A percentile compares a stretch with the other conserved stretches of the same genome.
These are phyloP conservation scores for Citrullus amarus DNA, from an alignment of 306 rosid genomes.

Conservation along the genomic window DNA sequence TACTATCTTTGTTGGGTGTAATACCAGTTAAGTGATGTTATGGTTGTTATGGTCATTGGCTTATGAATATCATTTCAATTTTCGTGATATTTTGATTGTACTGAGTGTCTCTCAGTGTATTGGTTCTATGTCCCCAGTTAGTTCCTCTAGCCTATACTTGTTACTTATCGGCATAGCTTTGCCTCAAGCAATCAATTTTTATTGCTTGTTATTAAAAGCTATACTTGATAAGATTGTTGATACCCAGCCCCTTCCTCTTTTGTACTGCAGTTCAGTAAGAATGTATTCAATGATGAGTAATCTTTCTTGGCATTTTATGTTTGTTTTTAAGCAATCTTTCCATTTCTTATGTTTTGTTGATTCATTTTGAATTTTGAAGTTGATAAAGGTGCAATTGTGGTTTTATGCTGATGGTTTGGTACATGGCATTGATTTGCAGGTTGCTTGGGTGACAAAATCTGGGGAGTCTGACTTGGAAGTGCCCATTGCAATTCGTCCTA, in stretches of 20 bases:
- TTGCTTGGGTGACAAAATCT: slow-evolving; percentile 94
- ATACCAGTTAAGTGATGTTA: not conserved
- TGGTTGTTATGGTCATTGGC: not conserved
- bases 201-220: not conserved
- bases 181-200: not conserved
- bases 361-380: not conserved
- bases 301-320: not conserved
- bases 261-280: not conserved
- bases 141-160: not conserved
- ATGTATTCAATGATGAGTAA: not conserved
- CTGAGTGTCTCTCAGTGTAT: not conserved
- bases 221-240: not conserved
- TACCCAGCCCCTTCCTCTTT: not conserved
- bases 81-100: not conserved
- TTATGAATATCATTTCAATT: not conserved
- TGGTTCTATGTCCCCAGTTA: not conserved
- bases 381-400: not conserved
- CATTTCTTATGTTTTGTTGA: not conserved
- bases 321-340: not conserved
- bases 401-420: not conserved
- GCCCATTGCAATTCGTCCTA: slow-evolving; percentile 97
- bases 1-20: not conserved
- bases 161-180: not conserved
- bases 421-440: slow-evolving; percentile 28
- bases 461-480: slow-evolving; percentile 69